Conservation (phyloP, 805 yeast genomes). For the Isabelozyma pseudorhagii region DNA sequence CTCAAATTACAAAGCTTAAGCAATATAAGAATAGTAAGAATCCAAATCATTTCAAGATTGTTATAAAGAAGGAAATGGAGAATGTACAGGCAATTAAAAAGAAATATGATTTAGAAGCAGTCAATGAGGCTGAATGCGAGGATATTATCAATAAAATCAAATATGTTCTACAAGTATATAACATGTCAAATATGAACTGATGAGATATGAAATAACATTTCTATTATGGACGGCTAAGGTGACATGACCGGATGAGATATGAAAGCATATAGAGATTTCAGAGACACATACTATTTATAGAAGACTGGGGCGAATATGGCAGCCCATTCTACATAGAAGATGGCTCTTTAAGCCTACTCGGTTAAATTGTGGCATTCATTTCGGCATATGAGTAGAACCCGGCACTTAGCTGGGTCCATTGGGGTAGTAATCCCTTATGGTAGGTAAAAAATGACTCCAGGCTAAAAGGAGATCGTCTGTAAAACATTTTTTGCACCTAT, state of each 20-base stretch:
- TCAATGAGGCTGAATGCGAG: slow-evolving; percentile 52
- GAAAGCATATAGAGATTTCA: neutral
- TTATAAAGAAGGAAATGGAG: slow-evolving; percentile 44
- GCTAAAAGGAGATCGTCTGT: neutral
- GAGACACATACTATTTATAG: neutral
- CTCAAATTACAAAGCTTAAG: slow-evolving; percentile 71
- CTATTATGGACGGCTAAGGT: slow-evolving; percentile 4
- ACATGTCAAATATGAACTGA: slow-evolving; percentile 19
- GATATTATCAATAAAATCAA: slow-evolving; percentile 75
- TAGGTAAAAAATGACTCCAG: too few species aligned
- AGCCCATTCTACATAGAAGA: neutral
- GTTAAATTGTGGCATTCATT: neutral
- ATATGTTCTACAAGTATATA: slow-evolving; percentile 54
- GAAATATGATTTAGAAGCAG: slow-evolving; percentile 84
- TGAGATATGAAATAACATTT: slow-evolving; percentile 27
- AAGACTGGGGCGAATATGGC: neutral
- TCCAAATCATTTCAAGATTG: slow-evolving; percentile 77
- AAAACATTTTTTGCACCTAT: neutral
- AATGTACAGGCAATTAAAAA: slow-evolving; percentile 60
- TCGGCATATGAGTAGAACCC: too few species aligned
- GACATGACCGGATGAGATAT: neutral
- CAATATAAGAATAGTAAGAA: slow-evolving; percentile 62
- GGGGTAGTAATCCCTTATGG: too few species aligned
- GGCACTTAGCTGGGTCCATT: too few species aligned
- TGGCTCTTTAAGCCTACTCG: neutral